Base-by-base conservation (phyloP, 768 basidiomycete genomes). In the Cystobasidium ongulense region DNA sequence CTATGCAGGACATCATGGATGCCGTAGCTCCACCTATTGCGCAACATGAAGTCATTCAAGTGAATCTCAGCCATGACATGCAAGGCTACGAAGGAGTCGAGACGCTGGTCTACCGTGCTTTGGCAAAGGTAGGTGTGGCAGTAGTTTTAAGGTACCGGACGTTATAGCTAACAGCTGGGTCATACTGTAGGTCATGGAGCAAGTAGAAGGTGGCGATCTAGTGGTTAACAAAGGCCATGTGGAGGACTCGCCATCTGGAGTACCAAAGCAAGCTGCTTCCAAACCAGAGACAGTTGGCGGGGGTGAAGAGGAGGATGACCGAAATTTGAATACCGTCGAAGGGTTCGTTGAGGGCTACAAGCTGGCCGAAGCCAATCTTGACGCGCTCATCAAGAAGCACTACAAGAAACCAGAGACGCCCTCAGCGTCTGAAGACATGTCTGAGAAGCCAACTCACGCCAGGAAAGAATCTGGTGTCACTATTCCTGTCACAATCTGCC, bases 1-100 rank as follows among this genome's bases (percentile, higher is more conserved):
- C 94, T 1, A 83, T 98, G 31, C 91, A 87, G 1, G 93, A 95
- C 72, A 88, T 99, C 71, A 84, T 99, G 63, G 95, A 97, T 80
- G 95, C 89, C 33, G 95, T 99, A 74, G 96, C 96, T 0, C 96
- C 96, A 50, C 96, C 96, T 15, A 98, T 98, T 78, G 91, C 94
- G 29, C 94, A 95, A 81, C 95, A 98, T 80, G 96, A 99, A 82
- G 92, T 97, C 18, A 93, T 99, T 76, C 88, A 96, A 80, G 88
- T 99, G 8, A 92, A 91, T 89, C 83, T 99, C 43, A 90, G 89
- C 79, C 94, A 98, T 82, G 93, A 96, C 77, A 94, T 99, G 94
- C 85, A 86, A 76, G 96, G 96, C 21, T 97, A 95, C 80, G 92
- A 94, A 72, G 96, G 96, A 7, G 86, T 98, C 52, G 95, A 98